Base-by-base conservation (phyloP, 139 green algal genomes). In the Spirogloea muscicola region DNA sequence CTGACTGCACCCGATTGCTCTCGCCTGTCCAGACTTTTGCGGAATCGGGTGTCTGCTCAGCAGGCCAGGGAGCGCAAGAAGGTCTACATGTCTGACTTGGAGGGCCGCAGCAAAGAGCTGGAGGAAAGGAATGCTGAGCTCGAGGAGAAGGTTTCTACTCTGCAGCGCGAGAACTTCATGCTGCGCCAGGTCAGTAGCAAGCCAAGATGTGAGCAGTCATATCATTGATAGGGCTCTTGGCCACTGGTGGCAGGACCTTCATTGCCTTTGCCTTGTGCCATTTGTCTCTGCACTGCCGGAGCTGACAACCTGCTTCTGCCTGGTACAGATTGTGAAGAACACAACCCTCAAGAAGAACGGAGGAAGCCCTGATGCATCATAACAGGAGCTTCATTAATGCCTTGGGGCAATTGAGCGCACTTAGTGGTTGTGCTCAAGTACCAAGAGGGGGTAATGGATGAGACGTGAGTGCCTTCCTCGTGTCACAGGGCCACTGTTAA, bases 21-120 rank as follows among this genome's bases (percentile, higher is more conserved):
- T 21, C 57, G 29, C 57, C 58, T 72, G 16, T 65, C 38, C 65
- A 78, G 90, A 81, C 63, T 95, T 61, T 75, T 95, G 18, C 82
- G 90, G 10, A 95, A 95, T 79, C 82, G 90, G 6, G 89, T 95
- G 33, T 91, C 85, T 2, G 90, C 90, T 3, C 90, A 95, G 86
- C 90, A 94, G 66, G 90, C 90, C 0, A 72, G 90, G 1, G 90
- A 95, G 84, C 82, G 90, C 49, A 94, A 94, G 81, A 94, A 94
- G 77, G 70, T 68, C 21, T 92, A 93, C 63, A 74, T 95, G 1
- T 69, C 34, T 1, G 76, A 70, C 18, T 68, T 95, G 58, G 89
- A 95, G 85, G 74, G 33, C 16, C 65, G 67, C 34, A 33, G 37
- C 0, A 63, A 51, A 3, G 70, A 82, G 36, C 68, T 82, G n/a